Percentiles rank a stretch among this genome's conserved stretches.
These are phyloP conservation scores for Botrytis fabae DNA, from an alignment of 2,329 filamentous ascomycete genomes.

Conservation along the genomic window DNA sequence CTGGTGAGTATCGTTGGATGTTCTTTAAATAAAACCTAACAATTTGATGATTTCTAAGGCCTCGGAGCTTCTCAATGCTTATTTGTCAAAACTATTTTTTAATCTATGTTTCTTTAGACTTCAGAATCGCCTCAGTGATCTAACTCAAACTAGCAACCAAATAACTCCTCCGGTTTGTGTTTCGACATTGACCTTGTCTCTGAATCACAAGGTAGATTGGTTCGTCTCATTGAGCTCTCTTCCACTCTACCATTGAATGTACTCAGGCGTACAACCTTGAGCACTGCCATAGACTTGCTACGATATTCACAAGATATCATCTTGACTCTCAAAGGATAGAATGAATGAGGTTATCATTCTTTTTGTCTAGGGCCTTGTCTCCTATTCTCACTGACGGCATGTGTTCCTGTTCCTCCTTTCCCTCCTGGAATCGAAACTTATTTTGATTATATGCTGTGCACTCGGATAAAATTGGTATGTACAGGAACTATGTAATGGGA, in stretches of 20 bases:
- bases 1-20: background rate
- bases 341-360: background rate
- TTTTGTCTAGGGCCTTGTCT: background rate
- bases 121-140: background rate
- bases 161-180: fast-evolving
- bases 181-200: no score
- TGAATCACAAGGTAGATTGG: background rate
- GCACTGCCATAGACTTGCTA: background rate
- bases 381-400: background rate
- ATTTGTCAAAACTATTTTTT: background rate
- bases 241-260: background rate
- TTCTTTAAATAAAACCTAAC: background rate
- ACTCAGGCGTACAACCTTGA: background rate
- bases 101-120: background rate
- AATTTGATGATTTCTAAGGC: background rate
- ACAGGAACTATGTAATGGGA: background rate
- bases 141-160: background rate
- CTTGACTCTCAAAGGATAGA: background rate
- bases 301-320: background rate
- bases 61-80: background rate
- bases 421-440: no score
- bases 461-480: fast-evolving
- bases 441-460: background rate
- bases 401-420: background rate
- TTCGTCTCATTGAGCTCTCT: background rate